phyloP scores from a whole-genome alignment of 805 yeast species.

The Myxozyma lipomycoides region DNA sequence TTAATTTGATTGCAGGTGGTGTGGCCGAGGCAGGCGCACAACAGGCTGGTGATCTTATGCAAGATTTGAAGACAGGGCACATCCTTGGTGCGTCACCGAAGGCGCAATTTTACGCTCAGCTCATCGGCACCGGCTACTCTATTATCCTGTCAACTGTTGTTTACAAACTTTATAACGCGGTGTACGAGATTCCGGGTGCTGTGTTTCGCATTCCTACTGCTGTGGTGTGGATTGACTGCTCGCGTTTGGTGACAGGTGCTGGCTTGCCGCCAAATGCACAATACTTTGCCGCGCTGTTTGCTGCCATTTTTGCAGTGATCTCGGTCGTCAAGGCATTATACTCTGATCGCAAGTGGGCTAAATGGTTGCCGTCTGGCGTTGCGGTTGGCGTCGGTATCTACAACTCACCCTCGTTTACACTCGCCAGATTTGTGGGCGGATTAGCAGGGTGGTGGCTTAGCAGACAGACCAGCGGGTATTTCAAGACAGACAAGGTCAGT shows the following conservation, averaged over 20 bases:
- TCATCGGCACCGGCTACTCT: slow-evolving; percentile 84
- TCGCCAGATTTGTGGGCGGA: slow-evolving; percentile 94
- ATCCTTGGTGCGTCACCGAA: slow-evolving; percentile 85
- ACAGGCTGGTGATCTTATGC: slow-evolving; percentile 98
- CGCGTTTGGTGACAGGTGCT: slow-evolving; percentile 84
- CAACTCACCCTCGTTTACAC: slow-evolving; percentile 87
- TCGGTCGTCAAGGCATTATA: slow-evolving; percentile 44
- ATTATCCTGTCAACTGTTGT: slow-evolving; percentile 72
- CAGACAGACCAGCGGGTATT: slow-evolving; percentile 2
- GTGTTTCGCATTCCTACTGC: slow-evolving; percentile 91
- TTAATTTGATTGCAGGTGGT: slow-evolving; percentile 91
- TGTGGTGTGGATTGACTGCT: slow-evolving; percentile 93
- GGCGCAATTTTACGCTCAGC: slow-evolving; percentile 87
- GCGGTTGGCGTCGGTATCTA: slow-evolving; percentile 97
- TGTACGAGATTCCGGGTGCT: slow-evolving; percentile 80
- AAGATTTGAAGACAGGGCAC: slow-evolving; percentile 92
- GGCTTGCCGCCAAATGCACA: slow-evolving; percentile 82
- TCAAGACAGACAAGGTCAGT: slow-evolving; percentile 45
- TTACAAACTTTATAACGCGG: slow-evolving; percentile 74
- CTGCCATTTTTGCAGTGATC: slow-evolving; percentile 58
- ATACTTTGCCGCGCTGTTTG: slow-evolving; percentile 64
- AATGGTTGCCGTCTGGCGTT: slow-evolving; percentile 84
- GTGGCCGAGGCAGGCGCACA: slow-evolving; percentile 98
- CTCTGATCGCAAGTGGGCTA: slow-evolving; percentile 29
- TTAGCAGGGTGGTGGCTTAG: slow-evolving; percentile 46